Conservation (phyloP, 1,284 basidiomycete genomes). For the Apiotrichum sp. region DNA sequence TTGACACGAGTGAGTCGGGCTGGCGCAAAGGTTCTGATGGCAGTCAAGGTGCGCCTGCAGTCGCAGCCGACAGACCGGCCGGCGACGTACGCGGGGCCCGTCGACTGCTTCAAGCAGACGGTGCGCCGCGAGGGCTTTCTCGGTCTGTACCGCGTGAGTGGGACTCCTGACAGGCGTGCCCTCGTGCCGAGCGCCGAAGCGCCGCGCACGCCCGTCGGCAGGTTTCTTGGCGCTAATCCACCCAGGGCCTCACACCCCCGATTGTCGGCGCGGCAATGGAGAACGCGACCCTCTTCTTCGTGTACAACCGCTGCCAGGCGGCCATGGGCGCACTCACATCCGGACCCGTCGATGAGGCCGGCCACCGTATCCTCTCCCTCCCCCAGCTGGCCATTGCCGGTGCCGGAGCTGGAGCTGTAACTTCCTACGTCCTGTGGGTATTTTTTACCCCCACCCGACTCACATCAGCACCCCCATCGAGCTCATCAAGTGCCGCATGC, state of each 20-base stretch:
- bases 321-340: slow-evolving; percentile 49
- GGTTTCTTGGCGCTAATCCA: neutral
- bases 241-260: slow-evolving; percentile 77
- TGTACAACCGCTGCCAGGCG: slow-evolving; percentile 76
- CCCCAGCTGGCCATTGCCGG: slow-evolving; percentile 67
- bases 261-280: slow-evolving; percentile 85
- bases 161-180: no score
- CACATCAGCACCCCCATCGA: slow-evolving; percentile 74
- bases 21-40: neutral
- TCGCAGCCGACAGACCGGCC: slow-evolving; percentile 69
- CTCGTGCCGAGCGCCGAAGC: no score
- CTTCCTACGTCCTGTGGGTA: slow-evolving; percentile 71
- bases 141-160: slow-evolving; percentile 73
- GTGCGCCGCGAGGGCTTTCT: slow-evolving; percentile 67
- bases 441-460: neutral
- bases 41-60: slow-evolving; percentile 69
- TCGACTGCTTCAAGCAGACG: slow-evolving; percentile 74
- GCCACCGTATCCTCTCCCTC: slow-evolving; percentile 51
- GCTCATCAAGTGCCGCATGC: slow-evolving; percentile 91
- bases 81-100: slow-evolving; percentile 65
- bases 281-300: slow-evolving; percentile 79
- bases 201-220: neutral
- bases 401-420: slow-evolving; percentile 71
- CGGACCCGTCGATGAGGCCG: slow-evolving; percentile 34
- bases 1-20: slow-evolving; percentile 58